Base-by-base conservation (phyloP, 148 eudicot genomes). In the Arbutus unedo region DNA sequence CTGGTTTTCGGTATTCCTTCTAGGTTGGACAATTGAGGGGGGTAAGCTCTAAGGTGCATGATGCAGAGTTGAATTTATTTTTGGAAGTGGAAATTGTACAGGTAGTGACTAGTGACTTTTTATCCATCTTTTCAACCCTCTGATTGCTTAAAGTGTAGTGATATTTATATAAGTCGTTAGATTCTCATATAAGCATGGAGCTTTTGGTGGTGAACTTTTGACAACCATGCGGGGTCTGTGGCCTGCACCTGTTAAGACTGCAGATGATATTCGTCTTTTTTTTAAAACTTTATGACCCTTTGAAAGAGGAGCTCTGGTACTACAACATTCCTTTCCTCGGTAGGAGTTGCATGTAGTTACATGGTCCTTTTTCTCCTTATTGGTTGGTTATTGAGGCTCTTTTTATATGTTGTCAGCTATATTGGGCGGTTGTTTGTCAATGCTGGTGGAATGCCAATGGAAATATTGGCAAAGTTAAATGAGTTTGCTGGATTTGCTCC, bases 261-360 rank as follows among this genome's bases (percentile, higher is more conserved):
- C 91, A 83, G 98, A 96, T 64, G 98, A 94, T 70, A 92, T 96
- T 82, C 89, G 94, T 83, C 93, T 96, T 72, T 96, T 96, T 88
- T 96, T 96, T 85, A 96, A 96, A 96, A 88, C 93, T 90, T 76
- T 96, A 93, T 89, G 97, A 96, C 82, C 95, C 98, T 74, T 86
- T 78, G 81, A 94, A 93, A 82, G 96, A 92, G 88, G 96, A 96
- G 87, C 93, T 96, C 43, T 86, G 98, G 99, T 94, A 90, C 48
- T 47, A 23, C 66, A 76, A 5, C 41, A 73, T 11, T 14, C n/a
- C 23, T 74, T 50, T 60, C 74, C 56, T 55, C 49, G 38, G 50
- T 48, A 49, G 41, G 54, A 43, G 49, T 79, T 64, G 41, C 54
- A 51, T 51, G 54, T 9, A 21, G 70, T 21, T 64, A 21, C 1